These are phyloP conservation scores for Pyricularia pennisetigena DNA, from an alignment of 2,329 filamentous ascomycete genomes.

Conservation along the genomic window DNA sequence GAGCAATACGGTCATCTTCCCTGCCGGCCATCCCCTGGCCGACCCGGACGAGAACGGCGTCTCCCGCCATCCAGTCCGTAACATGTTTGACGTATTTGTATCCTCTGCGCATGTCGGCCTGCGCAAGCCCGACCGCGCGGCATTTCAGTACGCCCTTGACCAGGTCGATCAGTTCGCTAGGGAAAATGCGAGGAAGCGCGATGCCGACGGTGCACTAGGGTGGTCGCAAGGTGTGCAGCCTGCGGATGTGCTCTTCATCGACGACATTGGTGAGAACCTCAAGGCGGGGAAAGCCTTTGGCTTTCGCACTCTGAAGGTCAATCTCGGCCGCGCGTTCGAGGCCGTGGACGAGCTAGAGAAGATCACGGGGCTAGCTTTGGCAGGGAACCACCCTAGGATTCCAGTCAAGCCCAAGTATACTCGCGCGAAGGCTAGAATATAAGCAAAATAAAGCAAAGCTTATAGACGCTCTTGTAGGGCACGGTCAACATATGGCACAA, in stretches of 20 bases:
- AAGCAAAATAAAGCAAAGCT: conserved; percentile 6
- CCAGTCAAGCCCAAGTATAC: conserved; percentile 28
- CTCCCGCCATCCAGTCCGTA: conserved; percentile 46
- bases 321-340: conserved; percentile 65
- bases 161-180: conserved; percentile 54
- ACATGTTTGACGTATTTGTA: conserved; percentile 78
- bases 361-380: conserved; percentile 57
- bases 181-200: conserved; percentile 30
- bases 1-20: conserved; percentile 86
- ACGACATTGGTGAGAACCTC: conserved; percentile 91
- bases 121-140: conserved; percentile 74
- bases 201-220: conserved; percentile 25
- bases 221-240: conserved; percentile 45
- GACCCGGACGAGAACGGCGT: conserved; percentile 13
- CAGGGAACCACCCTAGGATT: conserved; percentile 42
- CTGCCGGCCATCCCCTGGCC: conserved; percentile 57
- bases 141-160: conserved; percentile 66
- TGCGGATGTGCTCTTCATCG: conserved; percentile 72
- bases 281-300: conserved; percentile 67
- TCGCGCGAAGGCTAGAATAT: conserved; percentile 32
- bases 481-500: background rate
- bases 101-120: conserved; percentile 79
- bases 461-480: background rate
- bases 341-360: conserved; percentile 75
- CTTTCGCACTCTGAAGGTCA: conserved; percentile 77